Conservation (phyloP, 2,329 filamentous ascomycete species). For the Hypocrella siamensis region DNA sequence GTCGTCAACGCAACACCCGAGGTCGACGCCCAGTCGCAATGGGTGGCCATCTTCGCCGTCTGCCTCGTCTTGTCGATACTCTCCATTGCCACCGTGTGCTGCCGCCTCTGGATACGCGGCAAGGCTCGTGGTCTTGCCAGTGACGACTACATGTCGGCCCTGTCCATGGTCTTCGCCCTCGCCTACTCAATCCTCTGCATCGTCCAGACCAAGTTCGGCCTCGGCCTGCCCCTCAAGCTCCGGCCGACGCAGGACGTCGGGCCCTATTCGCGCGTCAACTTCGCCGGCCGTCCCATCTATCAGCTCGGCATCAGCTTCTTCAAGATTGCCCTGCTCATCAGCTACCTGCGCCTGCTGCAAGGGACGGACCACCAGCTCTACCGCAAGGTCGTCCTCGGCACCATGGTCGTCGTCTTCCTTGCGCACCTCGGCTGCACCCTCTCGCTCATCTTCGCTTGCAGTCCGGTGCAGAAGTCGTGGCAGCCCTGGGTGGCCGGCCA, state of each 20-base stretch:
- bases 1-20: slow-evolving; percentile 31
- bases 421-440: slow-evolving; percentile 32
- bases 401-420: slow-evolving; percentile 25
- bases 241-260: slow-evolving; percentile 27
- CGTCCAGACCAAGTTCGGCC: slow-evolving; percentile 34
- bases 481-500: slow-evolving; percentile 20
- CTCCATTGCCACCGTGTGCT: slow-evolving; percentile 23
- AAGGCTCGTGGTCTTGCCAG: slow-evolving; percentile 25
- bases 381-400: slow-evolving; percentile 25
- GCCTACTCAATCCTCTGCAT: slow-evolving; percentile 34
- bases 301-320: slow-evolving; percentile 40
- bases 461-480: slow-evolving; percentile 32
- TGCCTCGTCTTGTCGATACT: slow-evolving; percentile 27
- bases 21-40: slow-evolving; percentile 30
- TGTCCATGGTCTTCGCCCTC: slow-evolving; percentile 28
- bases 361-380: slow-evolving; percentile 30
- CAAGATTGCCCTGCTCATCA: slow-evolving; percentile 37
- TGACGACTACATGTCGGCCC: slow-evolving; percentile 28
- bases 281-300: slow-evolving; percentile 36
- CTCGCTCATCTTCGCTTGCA: slow-evolving; percentile 33
- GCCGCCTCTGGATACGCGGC: slow-evolving; percentile 25
- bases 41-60: slow-evolving; percentile 30
- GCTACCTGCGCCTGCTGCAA: slow-evolving; percentile 33
- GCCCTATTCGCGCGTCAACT: slow-evolving; percentile 33
- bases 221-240: slow-evolving; percentile 28